Evolutionary conservation across 768 basidiomycete genomes (phyloP), one percentile per base, ranked within the genome.

Genomic region (Roridomyces roridus): DNA sequence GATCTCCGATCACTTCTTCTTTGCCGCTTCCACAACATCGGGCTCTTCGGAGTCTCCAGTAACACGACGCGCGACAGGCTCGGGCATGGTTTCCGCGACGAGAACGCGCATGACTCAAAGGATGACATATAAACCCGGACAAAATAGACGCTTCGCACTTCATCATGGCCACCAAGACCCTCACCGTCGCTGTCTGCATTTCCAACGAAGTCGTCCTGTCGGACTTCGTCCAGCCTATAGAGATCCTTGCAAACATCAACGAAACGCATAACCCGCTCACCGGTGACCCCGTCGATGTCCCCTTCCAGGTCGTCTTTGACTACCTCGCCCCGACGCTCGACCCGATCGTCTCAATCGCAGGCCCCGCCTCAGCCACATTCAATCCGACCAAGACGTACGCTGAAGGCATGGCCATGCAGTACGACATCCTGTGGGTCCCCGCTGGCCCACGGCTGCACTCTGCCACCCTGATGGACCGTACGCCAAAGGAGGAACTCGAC

Each of bases 401-500:
- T 2, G 60, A 64, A 14, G 66, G 52, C 11, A 6, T 47, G 15
- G 55, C 48, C 18, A 57, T 43, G 41, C 68, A 70, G 55, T 70
- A 53, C 41, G 68, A 70, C 35, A 57, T 70, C 34, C n/a, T 70
- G 23, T 65, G 66, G 65, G 66, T 70, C 10, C 68, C 68, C 8
- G 68, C 64, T 7, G 65, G 67, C 28, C 64, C 65, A 11, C 46
- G 45, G 20, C 57, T 62, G 5, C 43, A 62, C 55, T 14, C 23
- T 6, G 46, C 48, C 17, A 57, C 53, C 1, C 51, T 51, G 25
- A 28, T 44, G 20, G 58, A 64, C 50, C 44, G 48, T 2, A 67
- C 60, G 14, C 66, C 68, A 10, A 21, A 40, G 12, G 62, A 62
- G 28, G 60, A 65, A 46, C 57, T 69, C 36, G 63, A 53, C 5